These are phyloP conservation scores for Sordariomycetes sp. DNA, from an alignment of 2,329 filamentous ascomycete species.

Conservation along the genomic window DNA sequence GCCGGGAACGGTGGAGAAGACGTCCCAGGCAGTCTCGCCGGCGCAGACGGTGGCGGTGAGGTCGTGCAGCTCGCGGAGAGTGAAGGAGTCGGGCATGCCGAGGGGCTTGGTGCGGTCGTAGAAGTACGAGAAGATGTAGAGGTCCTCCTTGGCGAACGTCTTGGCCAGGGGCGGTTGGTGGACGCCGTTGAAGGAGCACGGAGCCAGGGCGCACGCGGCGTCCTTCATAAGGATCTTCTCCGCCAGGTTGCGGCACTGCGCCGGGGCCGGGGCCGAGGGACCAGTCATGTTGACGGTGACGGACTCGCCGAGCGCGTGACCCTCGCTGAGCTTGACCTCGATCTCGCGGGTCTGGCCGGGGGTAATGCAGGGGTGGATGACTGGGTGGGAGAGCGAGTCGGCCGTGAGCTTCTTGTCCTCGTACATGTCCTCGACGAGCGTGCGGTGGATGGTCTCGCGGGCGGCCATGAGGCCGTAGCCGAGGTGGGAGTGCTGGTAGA, in stretches of 20 bases:
- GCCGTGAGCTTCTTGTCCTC: conserved; percentile 45
- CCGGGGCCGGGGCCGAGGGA: conserved; percentile 58
- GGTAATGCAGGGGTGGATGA: conserved; percentile 76
- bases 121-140: conserved; percentile 97
- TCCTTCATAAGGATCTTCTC: conserved; percentile 90
- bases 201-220: conserved; percentile 62
- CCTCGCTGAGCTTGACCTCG: conserved; percentile 54
- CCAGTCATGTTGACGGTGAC: conserved; percentile 79
- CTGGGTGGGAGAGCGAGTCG: conserved; percentile 55
- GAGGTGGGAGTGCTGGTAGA: conserved; percentile 97
- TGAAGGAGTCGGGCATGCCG: conserved; percentile 98
- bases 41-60: conserved; percentile 75
- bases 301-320: conserved; percentile 49
- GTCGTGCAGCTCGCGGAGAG: conserved; percentile 76
- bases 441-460: conserved; percentile 70
- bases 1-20: conserved; percentile 63
- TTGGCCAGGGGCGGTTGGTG: conserved; percentile 87
- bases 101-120: conserved; percentile 88
- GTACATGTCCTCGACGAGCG: conserved; percentile 59
- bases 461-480: conserved; percentile 95
- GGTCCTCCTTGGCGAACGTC: conserved; percentile 82
- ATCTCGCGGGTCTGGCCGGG: conserved; percentile 66
- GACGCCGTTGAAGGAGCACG: conserved; percentile 97
- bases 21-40: conserved; percentile 64
- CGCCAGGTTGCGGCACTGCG: conserved; percentile 79